Percentiles rank a stretch among this genome's conserved stretches.
These are phyloP conservation scores for Phytophthora hybrid DNA, from an alignment of 352 stramenopile species.

Conservation along the genomic window DNA sequence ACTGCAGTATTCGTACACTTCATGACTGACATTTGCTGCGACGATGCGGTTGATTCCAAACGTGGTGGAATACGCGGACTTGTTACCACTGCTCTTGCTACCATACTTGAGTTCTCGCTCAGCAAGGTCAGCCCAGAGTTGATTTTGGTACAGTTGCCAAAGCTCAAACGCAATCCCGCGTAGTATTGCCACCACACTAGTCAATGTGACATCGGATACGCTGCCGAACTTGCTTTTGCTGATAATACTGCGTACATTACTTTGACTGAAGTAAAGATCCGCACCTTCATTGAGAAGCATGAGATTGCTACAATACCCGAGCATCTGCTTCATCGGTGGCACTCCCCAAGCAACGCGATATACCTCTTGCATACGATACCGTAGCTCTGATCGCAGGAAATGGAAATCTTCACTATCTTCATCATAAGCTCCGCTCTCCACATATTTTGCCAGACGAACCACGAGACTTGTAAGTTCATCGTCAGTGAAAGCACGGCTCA, in stretches of 20 bases:
- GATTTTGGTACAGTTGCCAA: constrained; percentile 85
- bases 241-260: constrained; percentile 22
- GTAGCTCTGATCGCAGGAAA: constrained; percentile 41
- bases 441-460: constrained; percentile 14
- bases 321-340: constrained; percentile 53
- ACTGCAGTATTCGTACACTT: constrained; percentile 46
- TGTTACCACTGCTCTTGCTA: constrained; percentile 62
- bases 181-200: constrained; percentile 39
- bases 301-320: constrained; percentile 64
- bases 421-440: constrained; percentile 19
- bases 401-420: constrained; percentile 29
- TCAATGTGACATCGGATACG: constrained; percentile 35
- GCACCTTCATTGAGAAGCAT: constrained; percentile 72
- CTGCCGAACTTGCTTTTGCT: background rate
- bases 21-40: constrained; percentile 65
- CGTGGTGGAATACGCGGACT: constrained; percentile 54
- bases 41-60: constrained; percentile 63
- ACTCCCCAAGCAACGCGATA: constrained; percentile 72
- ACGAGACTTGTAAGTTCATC: constrained; percentile 51
- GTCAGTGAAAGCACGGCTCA: constrained; percentile 52
- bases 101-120: constrained; percentile 63
- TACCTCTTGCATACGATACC: constrained; percentile 72
- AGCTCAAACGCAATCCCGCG: constrained; percentile 61
- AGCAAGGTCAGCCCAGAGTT: constrained; percentile 71
- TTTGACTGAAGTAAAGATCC: constrained; percentile 69